phyloP scores from a whole-genome alignment of 1,284 basidiomycete genomes.

The Mycena citricolor region DNA sequence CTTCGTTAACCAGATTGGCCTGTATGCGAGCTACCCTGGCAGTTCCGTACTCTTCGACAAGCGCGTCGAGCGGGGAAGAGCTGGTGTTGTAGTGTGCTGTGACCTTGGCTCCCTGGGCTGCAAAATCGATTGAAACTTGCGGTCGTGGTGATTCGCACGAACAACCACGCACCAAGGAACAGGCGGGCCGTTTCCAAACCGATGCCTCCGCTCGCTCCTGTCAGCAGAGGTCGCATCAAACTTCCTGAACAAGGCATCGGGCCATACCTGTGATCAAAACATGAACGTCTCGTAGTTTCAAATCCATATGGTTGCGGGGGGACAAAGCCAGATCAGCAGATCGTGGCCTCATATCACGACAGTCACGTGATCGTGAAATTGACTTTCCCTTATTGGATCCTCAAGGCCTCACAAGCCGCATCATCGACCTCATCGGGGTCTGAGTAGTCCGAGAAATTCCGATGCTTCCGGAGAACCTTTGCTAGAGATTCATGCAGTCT shows the following conservation, averaged over 20 bases:
- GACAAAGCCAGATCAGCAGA: no score
- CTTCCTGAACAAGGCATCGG: background rate
- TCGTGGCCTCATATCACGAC: no score
- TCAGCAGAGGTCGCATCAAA: background rate
- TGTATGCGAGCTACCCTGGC: conserved; percentile 43
- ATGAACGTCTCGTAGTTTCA: conserved; percentile 39
- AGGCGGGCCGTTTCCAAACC: conserved; percentile 55
- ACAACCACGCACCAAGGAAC: conserved; percentile 47
- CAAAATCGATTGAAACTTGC: background rate
- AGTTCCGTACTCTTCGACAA: conserved; percentile 39
- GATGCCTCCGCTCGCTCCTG: conserved; percentile 69
- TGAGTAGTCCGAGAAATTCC: no score
- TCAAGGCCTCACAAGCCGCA: no score
- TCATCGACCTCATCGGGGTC: no score
- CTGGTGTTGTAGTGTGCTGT: conserved; percentile 73
- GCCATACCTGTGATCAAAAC: conserved; percentile 41
- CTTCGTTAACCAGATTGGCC: conserved; percentile 40
- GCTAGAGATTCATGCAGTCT: no score
- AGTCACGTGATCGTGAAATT: no score
- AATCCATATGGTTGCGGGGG: no score
- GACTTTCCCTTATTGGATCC: no score
- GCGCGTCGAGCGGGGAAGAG: conserved; percentile 41
- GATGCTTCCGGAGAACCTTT: no score
- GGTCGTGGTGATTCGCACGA: no score
- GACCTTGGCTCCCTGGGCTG: conserved; percentile 69